Evolutionary conservation across 352 stramenopile genomes (phyloP).

Genomic region (Phytophthora citricola): DNA sequence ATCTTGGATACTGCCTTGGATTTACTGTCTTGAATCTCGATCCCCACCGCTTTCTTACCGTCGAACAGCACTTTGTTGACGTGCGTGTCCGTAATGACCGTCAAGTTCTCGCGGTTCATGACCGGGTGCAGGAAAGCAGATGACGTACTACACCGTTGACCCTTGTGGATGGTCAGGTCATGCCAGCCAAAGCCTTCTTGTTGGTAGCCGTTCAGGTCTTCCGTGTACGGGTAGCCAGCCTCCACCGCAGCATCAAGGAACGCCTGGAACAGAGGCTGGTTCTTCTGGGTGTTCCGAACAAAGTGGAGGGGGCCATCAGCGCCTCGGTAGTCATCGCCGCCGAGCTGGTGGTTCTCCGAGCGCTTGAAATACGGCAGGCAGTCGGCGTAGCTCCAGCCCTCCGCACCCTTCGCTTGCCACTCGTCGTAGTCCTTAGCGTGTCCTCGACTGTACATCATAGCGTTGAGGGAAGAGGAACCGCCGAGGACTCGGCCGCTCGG

Average conservation of each 20-base stretch:
- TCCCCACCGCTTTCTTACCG: conserved; percentile 69
- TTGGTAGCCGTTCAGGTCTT: conserved; percentile 88
- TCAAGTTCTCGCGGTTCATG: conserved; percentile 66
- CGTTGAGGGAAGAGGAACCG: conserved; percentile 87
- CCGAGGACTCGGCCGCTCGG: conserved; percentile 85
- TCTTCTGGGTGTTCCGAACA: conserved; percentile 60
- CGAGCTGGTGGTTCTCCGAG: conserved; percentile 73
- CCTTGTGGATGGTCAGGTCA: conserved; percentile 85
- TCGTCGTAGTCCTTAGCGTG: conserved; percentile 88
- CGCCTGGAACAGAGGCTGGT: conserved; percentile 83
- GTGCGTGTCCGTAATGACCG: conserved; percentile 78
- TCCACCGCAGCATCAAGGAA: conserved; percentile 85
- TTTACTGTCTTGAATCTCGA: conserved; percentile 69
- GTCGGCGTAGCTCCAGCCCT: conserved; percentile 84
- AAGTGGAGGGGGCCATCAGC: conserved; percentile 77
- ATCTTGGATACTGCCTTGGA: conserved; percentile 53
- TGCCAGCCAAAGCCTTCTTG: conserved; percentile 89
- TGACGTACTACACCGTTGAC: conserved; percentile 70
- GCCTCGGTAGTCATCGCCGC: conserved; percentile 74
- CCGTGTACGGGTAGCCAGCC: conserved; percentile 80
- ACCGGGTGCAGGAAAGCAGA: conserved; percentile 73
- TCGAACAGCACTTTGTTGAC: conserved; percentile 87
- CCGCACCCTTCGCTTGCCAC: conserved; percentile 70
- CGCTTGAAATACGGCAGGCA: conserved; percentile 89
- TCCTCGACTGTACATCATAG: conserved; percentile 90